Base-by-base conservation (phyloP, 1,284 basidiomycete genomes). In the Mycena citricolor region DNA sequence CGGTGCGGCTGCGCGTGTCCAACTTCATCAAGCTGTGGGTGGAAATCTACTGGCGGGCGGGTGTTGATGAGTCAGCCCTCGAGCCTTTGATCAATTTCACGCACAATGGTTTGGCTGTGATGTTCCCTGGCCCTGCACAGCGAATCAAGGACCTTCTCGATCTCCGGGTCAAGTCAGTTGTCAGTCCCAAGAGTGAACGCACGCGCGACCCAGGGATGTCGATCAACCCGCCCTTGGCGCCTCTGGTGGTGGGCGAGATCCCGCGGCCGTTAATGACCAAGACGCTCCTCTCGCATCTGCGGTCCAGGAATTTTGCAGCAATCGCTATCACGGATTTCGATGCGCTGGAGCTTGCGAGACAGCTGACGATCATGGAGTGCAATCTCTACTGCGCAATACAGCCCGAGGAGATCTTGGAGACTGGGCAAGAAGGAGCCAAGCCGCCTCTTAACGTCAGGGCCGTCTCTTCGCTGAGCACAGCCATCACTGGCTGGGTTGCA, bases 21-120 rank as follows among this genome's bases (percentile, higher is more conserved):
- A 97, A 97, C 63, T 82, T 95, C 56, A 78, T 98, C 67, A 95
- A 93, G 70, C 77, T 77, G 13, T 99, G 95, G 95, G 74, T 97
- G 39, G 94, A 98, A 61, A 72, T 74, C 51, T 86, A 97, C 65
- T 99, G 94, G 94, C 77, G 86, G 5, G 65, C 83, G 4, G 71
- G 77, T 0, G 69, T 75, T 11, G 89, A 92, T 58, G 76, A 80
- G 47, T 63, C 65, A 12, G 80, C 78, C 14, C 65, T 94, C 30
- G 73, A 74, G 11, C 59, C 69, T 6, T 66, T 95, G 51, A 69
- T 74, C 26, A 70, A 71, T 3, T 92, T 93, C 61, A 80, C 81
- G 8, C 70, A 71, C 19, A 79, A 81, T 23, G 79, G 76, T 7
- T 63, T 91, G 28, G 69, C 73, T 8, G 62, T 66, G n/a, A 76